A percentile compares a stretch with the other conserved stretches of the same genome.
Conservation (phyloP, 305 asterid genomes). For the Rubia balearica region DNA sequence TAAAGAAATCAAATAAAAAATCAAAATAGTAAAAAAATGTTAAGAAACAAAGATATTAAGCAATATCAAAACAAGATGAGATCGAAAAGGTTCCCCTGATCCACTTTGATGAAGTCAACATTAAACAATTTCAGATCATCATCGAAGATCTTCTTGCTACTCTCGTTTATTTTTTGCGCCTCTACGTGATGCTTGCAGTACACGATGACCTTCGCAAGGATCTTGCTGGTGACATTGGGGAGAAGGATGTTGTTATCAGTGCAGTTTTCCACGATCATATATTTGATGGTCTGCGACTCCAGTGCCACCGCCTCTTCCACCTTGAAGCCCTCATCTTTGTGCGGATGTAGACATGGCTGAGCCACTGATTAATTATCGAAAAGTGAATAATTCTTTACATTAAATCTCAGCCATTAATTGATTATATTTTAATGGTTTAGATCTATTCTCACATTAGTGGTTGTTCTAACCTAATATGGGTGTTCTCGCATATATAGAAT, state of each 20-base stretch:
- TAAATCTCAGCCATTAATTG: too few relatives aligned
- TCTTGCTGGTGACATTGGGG: conserved; percentile 48
- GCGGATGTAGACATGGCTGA: too few relatives aligned
- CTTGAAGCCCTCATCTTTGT: too few relatives aligned
- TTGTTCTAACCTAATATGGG: too few relatives aligned
- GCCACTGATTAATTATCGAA: too few relatives aligned
- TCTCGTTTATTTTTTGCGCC: conserved; percentile 17
- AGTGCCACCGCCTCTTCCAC: conserved; percentile 19
- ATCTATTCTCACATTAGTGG: too few relatives aligned
- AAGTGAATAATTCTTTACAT: too few relatives aligned
- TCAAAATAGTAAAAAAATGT: neutral
- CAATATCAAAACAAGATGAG: conserved; percentile 37
- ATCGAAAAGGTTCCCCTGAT: conserved; percentile 46
- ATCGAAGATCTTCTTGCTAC: conserved; percentile 19
- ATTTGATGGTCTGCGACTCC: conserved; percentile 48
- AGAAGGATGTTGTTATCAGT: conserved; percentile 44
- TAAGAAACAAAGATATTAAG: neutral
- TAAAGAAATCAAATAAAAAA: too few relatives aligned
- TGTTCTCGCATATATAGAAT: too few relatives aligned
- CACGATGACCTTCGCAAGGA: conserved; percentile 55
- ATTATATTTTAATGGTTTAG: too few relatives aligned
- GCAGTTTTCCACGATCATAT: conserved; percentile 53
- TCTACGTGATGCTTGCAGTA: conserved; percentile 56
- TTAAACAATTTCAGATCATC: conserved; percentile 42
- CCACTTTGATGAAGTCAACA: conserved; percentile 52